These are phyloP conservation scores for Spiraea crenata DNA, from an alignment of 331 rosid genomes.

Conservation along the genomic window DNA sequence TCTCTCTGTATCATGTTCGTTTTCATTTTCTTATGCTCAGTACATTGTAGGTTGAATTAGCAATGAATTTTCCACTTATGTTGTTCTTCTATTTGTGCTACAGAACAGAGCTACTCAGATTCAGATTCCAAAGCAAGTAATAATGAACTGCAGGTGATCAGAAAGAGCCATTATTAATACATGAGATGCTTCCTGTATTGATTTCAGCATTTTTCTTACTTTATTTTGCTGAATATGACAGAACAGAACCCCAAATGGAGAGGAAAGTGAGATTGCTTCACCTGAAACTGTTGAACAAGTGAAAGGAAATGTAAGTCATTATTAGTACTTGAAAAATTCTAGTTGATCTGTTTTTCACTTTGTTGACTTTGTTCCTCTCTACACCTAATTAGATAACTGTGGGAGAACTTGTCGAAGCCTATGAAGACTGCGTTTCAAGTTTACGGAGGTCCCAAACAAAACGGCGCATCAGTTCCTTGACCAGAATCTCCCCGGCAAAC, in stretches of 20 bases:
- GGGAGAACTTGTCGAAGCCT: slow-evolving; percentile 67
- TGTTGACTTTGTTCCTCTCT: slow-evolving; percentile 25
- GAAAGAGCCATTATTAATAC: slow-evolving; percentile 4
- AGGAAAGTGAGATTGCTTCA: slow-evolving; percentile 40
- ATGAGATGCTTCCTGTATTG: slow-evolving; percentile 23
- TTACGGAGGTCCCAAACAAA: slow-evolving; percentile 59
- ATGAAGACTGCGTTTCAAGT: slow-evolving; percentile 75
- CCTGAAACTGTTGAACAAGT: slow-evolving; percentile 47
- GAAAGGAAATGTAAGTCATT: slow-evolving; percentile 52
- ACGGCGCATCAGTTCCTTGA: slow-evolving; percentile 67
- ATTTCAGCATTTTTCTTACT: slow-evolving; percentile 32
- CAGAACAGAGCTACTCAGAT: slow-evolving; percentile 52
- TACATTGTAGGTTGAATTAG: slow-evolving; percentile 13
- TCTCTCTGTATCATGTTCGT: slow-evolving; percentile 11
- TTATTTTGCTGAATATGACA: slow-evolving; percentile 41
- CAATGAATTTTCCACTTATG: slow-evolving; percentile 25
- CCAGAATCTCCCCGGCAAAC: slow-evolving; percentile 78
- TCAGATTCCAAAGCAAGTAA: slow-evolving; percentile 51
- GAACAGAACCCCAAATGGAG: slow-evolving; percentile 50
- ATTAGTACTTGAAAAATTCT: slow-evolving; percentile 9
- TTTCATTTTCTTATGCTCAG: slow-evolving; percentile 19
- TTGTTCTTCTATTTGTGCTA: slow-evolving; percentile 28
- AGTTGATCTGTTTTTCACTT: slow-evolving; percentile 27
- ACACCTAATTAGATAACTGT: slow-evolving; percentile 69
- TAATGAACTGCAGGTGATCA: slow-evolving; percentile 61